These are phyloP conservation scores for Penstemon barbatus DNA, from an alignment of 257 asterid genomes.

Conservation along the genomic window DNA sequence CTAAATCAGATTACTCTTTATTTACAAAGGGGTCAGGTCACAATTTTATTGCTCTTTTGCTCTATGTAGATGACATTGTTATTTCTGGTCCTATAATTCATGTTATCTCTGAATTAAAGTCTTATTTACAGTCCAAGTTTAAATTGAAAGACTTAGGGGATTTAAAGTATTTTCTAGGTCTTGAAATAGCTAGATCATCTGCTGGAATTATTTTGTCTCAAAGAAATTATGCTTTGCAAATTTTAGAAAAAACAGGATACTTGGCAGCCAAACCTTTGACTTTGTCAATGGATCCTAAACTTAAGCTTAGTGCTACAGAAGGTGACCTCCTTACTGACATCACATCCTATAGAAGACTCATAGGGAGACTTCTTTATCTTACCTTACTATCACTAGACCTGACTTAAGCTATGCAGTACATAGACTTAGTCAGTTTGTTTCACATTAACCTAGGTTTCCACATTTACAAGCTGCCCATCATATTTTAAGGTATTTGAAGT, in stretches of 20 bases:
- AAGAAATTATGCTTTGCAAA: not conserved
- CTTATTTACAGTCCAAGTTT: not conserved
- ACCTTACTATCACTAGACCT: no score
- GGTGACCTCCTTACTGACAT: not conserved
- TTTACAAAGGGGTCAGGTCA: no score
- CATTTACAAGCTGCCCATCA: no score
- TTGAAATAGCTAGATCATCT: not conserved
- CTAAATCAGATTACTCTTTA: not conserved
- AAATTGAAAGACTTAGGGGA: not conserved
- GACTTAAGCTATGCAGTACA: no score
- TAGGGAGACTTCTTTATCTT: no score
- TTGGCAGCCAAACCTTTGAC: not conserved
- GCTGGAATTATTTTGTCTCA: not conserved
- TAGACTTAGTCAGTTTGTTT: no score
- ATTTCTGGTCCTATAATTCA: no score
- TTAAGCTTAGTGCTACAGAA: not conserved
- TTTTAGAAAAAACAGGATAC: not conserved
- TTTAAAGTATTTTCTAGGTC: not conserved
- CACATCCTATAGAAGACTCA: no score
- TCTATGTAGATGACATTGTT: no score
- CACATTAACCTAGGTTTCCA: no score
- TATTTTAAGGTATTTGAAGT: no score
- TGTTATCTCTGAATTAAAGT: not conserved
- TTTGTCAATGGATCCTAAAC: not conserved
- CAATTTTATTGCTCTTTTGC: no score